A percentile compares a stretch with the other conserved stretches of the same genome.
phyloP scores from a whole-genome alignment of 2,329 filamentous ascomycete genomes.

The Monosporascus sp. region DNA sequence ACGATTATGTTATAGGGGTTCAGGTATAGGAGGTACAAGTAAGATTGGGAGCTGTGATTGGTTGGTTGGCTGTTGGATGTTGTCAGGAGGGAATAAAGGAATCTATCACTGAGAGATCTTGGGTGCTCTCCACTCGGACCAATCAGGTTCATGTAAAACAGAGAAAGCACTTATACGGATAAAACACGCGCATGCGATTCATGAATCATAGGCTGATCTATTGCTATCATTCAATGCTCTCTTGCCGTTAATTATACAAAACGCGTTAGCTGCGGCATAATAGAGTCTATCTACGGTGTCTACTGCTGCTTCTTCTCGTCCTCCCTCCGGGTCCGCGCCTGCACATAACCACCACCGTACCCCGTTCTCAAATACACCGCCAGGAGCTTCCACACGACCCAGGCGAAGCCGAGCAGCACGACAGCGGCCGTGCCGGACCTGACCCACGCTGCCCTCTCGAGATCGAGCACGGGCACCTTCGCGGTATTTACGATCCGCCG shows the following conservation, averaged over 20 bases:
- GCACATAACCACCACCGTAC: constrained; percentile 15
- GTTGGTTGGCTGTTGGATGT: too few species aligned
- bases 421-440: constrained; percentile 52
- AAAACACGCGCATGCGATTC: too few species aligned
- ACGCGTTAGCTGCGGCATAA: too few species aligned
- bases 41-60: too few species aligned
- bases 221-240: too few species aligned
- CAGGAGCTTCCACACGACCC: constrained; percentile 60
- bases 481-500: constrained; percentile 48
- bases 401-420: constrained; percentile 62
- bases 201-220: too few species aligned
- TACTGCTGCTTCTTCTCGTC: constrained; percentile 25
- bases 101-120: not conserved
- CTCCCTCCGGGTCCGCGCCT: constrained; percentile 5
- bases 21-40: too few species aligned
- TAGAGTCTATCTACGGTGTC: not conserved
- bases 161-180: not conserved
- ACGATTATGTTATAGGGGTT: too few species aligned
- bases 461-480: constrained; percentile 61
- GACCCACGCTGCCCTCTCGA: constrained; percentile 43
- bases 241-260: too few species aligned
- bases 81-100: too few species aligned
- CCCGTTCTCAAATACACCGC: constrained; percentile 31
- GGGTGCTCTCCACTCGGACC: not conserved
- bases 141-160: not conserved